A percentile compares a stretch with the other conserved stretches of the same genome.
Evolutionary conservation across 129 eudicot species (phyloP).

Genomic region (Helichrysum umbraculigerum): DNA sequence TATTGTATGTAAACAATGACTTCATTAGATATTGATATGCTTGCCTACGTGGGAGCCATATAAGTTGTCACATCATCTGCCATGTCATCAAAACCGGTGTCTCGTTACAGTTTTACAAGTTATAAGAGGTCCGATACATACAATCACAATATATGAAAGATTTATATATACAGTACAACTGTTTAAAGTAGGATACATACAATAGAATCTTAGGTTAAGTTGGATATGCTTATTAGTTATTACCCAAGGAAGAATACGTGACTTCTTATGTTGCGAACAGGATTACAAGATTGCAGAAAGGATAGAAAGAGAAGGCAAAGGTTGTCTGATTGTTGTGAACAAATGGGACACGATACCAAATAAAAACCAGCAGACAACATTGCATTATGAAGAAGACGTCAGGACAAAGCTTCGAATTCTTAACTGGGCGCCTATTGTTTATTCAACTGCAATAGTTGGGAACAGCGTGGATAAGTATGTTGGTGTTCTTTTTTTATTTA

Average conservation of each 20-base stretch:
- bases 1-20: too few relatives aligned
- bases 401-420: constrained; percentile 86
- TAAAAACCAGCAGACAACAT: constrained; percentile 84
- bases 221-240: background rate
- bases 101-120: too few relatives aligned
- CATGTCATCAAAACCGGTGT: too few relatives aligned
- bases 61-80: too few relatives aligned
- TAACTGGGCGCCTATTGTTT: constrained; percentile 97
- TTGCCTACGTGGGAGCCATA: too few relatives aligned
- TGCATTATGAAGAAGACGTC: constrained; percentile 87
- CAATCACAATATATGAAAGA: too few relatives aligned
- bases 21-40: too few relatives aligned
- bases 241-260: background rate
- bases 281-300: constrained; percentile 97
- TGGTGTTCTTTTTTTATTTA: background rate
- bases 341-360: constrained; percentile 99
- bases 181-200: background rate
- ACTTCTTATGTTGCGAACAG: constrained; percentile 32
- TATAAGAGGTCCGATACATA: too few relatives aligned
- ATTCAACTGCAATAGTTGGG: constrained; percentile 86
- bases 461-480: constrained; percentile 84
- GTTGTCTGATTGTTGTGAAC: constrained; percentile 95
- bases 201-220: background rate
- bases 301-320: constrained; percentile 95
- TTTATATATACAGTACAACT: background rate